A percentile compares a stretch with the other conserved stretches of the same genome.
Evolutionary conservation across 768 basidiomycete genomes (phyloP).

Genomic region (Lentinula edodes): DNA sequence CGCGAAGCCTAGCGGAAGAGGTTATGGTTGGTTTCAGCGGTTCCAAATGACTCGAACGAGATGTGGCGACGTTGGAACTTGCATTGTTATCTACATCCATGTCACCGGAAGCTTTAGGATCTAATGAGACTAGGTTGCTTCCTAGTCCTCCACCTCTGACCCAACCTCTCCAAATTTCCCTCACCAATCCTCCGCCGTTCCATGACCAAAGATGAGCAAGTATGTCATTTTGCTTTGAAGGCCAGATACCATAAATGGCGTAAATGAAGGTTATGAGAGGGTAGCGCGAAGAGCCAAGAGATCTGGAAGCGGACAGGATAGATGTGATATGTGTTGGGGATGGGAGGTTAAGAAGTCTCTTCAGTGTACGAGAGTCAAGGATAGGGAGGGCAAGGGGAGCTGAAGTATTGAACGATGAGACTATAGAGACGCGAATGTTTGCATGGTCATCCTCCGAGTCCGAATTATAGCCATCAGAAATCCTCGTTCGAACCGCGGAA

Average conservation of each 20-base stretch:
- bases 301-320: constrained; percentile 41
- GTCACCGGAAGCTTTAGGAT: background rate
- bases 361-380: constrained; percentile 55
- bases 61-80: background rate
- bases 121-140: constrained; percentile 16
- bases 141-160: constrained; percentile 55
- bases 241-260: constrained; percentile 55
- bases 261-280: constrained; percentile 36
- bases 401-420: constrained; percentile 27
- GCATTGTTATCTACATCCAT: constrained; percentile 30
- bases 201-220: constrained; percentile 47
- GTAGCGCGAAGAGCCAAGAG: background rate
- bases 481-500: background rate
- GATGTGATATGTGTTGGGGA: constrained; percentile 47
- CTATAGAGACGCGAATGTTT: constrained; percentile 27
- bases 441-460: constrained; percentile 33
- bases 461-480: constrained; percentile 5
- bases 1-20: constrained; percentile 29
- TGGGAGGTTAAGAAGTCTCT: constrained; percentile 56
- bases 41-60: background rate
- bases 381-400: constrained; percentile 25
- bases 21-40: background rate
- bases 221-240: constrained; percentile 49
- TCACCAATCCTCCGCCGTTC: constrained; percentile 55
- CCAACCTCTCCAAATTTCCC: constrained; percentile 68